Evolutionary conservation across 495 filamentous ascomycete species (phyloP).

Genomic region (Hypoxylon subgilvum): DNA sequence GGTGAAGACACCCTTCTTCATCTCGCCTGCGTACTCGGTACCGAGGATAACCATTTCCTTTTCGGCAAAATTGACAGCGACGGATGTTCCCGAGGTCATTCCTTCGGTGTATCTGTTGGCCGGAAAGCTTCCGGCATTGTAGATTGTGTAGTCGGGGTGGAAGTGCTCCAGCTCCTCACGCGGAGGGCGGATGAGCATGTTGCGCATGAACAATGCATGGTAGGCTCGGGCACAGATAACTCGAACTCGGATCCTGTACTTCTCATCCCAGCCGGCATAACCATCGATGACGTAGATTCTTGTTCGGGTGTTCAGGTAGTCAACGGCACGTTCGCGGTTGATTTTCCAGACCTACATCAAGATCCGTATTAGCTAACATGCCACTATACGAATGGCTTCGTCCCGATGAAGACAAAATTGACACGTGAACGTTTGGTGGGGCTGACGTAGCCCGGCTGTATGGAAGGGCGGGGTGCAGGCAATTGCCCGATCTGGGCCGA

Average conservation of each 20-base stretch:
- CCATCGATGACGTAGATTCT: constrained; percentile 99
- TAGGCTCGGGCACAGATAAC: constrained; percentile 98
- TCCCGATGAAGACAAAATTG: constrained; percentile 26
- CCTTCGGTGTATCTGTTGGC: constrained; percentile 97
- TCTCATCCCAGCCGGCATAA: constrained; percentile 97
- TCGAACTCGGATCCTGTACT: constrained; percentile 95
- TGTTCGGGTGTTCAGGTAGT: constrained; percentile 98
- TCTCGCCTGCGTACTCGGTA: constrained; percentile 98
- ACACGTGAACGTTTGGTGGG: constrained; percentile 30
- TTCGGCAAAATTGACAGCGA: constrained; percentile 82
- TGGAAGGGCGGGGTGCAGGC: constrained; percentile 46
- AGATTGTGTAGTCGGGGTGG: constrained; percentile 99
- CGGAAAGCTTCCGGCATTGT: constrained; percentile 98
- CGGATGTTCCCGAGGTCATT: constrained; percentile 90
- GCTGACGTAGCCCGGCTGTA: constrained; percentile 22
- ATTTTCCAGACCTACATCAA: constrained; percentile 92
- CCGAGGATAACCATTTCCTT: constrained; percentile 96
- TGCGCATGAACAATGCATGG: constrained; percentile 99
- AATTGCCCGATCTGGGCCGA: constrained; percentile 35
- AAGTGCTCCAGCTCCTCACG: constrained; percentile 92
- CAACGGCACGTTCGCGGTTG: constrained; percentile 97
- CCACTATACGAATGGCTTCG: constrained; percentile 27
- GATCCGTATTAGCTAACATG: constrained; percentile 11
- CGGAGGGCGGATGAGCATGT: constrained; percentile 97
- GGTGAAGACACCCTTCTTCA: constrained; percentile 99